phyloP scores from a whole-genome alignment of 2,329 filamentous ascomycete species.

The Bertia moriformis region DNA sequence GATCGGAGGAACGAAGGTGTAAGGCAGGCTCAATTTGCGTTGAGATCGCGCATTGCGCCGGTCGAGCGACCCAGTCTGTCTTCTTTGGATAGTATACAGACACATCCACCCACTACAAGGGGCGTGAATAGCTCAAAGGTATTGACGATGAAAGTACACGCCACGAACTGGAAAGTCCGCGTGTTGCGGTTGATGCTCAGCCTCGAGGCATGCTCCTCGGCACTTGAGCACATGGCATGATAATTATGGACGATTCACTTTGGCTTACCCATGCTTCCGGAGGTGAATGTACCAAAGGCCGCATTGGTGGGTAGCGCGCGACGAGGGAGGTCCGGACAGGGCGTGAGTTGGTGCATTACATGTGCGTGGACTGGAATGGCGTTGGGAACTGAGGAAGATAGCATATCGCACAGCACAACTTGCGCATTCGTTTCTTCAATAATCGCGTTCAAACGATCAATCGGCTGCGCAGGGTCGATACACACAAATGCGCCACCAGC shows the following conservation, averaged over 20 bases:
- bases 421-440: background rate
- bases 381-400: no score
- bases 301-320: no score
- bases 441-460: conserved; percentile 5
- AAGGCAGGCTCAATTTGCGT: background rate
- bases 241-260: no score
- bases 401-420: background rate
- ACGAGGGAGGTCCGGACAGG: conserved; percentile 1
- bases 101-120: conserved; percentile 11
- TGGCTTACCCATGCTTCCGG: conserved; percentile 30
- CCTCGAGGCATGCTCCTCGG: conserved; percentile 6
- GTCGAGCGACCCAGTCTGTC: conserved; percentile 19
- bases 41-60: background rate
- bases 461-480: conserved; percentile 6
- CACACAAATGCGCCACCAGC: conserved; percentile 9
- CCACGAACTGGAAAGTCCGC: conserved; percentile 16
- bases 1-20: background rate
- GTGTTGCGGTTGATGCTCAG: conserved; percentile 9
- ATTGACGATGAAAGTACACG: conserved; percentile 15
- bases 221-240: no score
- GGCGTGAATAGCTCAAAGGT: conserved; percentile 8
- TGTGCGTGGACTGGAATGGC: no score
- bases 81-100: conserved; percentile 20
- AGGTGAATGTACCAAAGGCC: conserved; percentile 27
- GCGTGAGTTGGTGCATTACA: no score